Conservation (phyloP, 495 filamentous ascomycete species). For the Lepraria neglecta region DNA sequence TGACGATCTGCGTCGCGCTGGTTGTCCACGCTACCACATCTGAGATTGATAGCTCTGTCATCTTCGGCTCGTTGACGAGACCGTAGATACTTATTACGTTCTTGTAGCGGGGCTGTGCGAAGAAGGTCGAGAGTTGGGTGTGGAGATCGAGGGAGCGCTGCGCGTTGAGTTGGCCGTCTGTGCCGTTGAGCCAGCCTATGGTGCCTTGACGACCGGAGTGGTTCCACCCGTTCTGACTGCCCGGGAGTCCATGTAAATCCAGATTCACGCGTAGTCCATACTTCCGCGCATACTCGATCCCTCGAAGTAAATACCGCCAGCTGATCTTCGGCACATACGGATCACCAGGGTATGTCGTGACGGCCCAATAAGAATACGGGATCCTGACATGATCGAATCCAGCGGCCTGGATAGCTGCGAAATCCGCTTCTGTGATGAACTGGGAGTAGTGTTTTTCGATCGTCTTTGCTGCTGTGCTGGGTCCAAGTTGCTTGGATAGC, state of each 20-base stretch:
- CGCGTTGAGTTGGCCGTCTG: conserved; percentile 53
- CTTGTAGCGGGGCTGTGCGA: conserved; percentile 76
- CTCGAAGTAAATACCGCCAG: conserved; percentile 91
- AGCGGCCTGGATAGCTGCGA: conserved; percentile 75
- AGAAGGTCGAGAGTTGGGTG: conserved; percentile 72
- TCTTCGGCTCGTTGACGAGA: conserved; percentile 78
- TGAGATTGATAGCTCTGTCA: conserved; percentile 54
- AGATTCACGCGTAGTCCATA: conserved; percentile 92
- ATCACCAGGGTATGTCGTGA: conserved; percentile 77
- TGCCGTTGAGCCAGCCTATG: conserved; percentile 77
- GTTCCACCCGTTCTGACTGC: conserved; percentile 88
- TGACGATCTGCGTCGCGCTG: conserved; percentile 56
- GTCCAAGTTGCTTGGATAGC: conserved; percentile 61
- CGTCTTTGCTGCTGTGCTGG: conserved; percentile 48
- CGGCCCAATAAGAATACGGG: conserved; percentile 91
- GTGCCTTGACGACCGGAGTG: conserved; percentile 69
- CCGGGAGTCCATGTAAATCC: conserved; percentile 79
- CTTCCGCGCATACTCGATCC: conserved; percentile 88
- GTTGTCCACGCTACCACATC: conserved; percentile 66
- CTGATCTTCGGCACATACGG: conserved; percentile 80
- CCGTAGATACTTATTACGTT: conserved; percentile 82
- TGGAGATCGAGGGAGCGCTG: conserved; percentile 78
- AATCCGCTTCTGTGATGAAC: conserved; percentile 78
- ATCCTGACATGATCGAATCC: conserved; percentile 96
- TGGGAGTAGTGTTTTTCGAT: conserved; percentile 87